phyloP scores from a whole-genome alignment of 2,329 filamentous ascomycete species.

The Cladosporium sphaerospermum region DNA sequence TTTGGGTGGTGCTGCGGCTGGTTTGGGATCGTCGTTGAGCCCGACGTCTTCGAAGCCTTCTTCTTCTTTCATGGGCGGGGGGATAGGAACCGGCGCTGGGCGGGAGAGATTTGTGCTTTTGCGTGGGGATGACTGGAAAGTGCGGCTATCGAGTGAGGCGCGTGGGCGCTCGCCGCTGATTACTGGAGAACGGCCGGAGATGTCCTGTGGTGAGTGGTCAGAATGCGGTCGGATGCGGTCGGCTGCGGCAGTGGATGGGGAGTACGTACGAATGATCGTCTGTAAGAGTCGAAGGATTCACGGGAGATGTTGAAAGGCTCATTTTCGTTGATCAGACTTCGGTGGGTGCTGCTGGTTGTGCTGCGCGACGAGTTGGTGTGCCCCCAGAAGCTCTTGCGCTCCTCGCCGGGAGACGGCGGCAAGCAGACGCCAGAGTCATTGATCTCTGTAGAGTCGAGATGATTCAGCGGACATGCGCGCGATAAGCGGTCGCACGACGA shows the following conservation, averaged over 20 bases:
- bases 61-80: slow-evolving; percentile 38
- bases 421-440: slow-evolving; percentile 94
- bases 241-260: background rate
- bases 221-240: background rate
- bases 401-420: slow-evolving; percentile 87
- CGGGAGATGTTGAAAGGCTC: slow-evolving; percentile 93
- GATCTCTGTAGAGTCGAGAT: slow-evolving; percentile 59
- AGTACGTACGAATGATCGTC: slow-evolving; percentile 78
- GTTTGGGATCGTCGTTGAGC: slow-evolving; percentile 64
- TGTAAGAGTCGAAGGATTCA: slow-evolving; percentile 95
- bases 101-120: slow-evolving; percentile 27
- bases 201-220: slow-evolving; percentile 57
- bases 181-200: slow-evolving; percentile 79
- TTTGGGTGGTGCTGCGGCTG: slow-evolving; percentile 45
- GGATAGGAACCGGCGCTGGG: slow-evolving; percentile 24
- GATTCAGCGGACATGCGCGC: slow-evolving; percentile 14
- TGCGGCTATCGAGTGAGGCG: slow-evolving; percentile 70
- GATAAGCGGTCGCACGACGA: slow-evolving; percentile 21
- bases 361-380: slow-evolving; percentile 45
- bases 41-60: slow-evolving; percentile 88
- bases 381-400: slow-evolving; percentile 76
- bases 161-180: slow-evolving; percentile 54
- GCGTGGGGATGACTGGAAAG: slow-evolving; percentile 38
- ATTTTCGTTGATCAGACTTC: slow-evolving; percentile 68
- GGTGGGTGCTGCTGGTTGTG: slow-evolving; percentile 49